A percentile compares a stretch with the other conserved stretches of the same genome.
Evolutionary conservation across 805 yeast genomes (phyloP).

Genomic region (Hanseniaspora meyeri): DNA sequence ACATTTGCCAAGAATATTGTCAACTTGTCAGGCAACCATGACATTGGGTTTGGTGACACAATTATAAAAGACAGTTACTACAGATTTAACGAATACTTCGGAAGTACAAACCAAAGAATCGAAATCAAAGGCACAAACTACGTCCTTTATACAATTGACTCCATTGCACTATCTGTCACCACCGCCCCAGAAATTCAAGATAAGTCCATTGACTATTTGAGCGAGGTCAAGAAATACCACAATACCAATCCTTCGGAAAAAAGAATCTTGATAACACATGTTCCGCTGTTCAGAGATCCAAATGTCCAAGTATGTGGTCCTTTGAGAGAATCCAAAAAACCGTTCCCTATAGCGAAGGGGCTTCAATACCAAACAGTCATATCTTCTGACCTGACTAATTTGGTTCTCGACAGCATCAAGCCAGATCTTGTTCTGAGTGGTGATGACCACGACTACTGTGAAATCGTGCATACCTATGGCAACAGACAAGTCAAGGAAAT

Average conservation of each 20-base stretch:
- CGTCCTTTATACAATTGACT: slow-evolving; percentile 63
- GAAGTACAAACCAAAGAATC: slow-evolving; percentile 44
- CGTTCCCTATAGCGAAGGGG: slow-evolving; percentile 64
- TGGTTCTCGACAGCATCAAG: slow-evolving; percentile 42
- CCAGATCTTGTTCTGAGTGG: slow-evolving; percentile 77
- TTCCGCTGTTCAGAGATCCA: slow-evolving; percentile 69
- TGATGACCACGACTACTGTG: slow-evolving; percentile 95
- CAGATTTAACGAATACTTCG: slow-evolving; percentile 63
- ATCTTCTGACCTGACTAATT: slow-evolving; percentile 44
- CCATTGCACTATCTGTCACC: slow-evolving; percentile 65
- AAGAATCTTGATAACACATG: slow-evolving; percentile 66
- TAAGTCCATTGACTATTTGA: slow-evolving; percentile 43
- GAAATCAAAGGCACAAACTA: slow-evolving; percentile 47
- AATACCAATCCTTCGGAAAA: slow-evolving; percentile 33
- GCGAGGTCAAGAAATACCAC: slow-evolving; percentile 24
- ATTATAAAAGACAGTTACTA: slow-evolving; percentile 44
- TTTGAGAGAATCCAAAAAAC: slow-evolving; percentile 50
- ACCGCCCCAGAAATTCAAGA: slow-evolving; percentile 33
- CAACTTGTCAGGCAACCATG: slow-evolving; percentile 87
- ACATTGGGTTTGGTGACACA: slow-evolving; percentile 80
- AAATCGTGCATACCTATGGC: slow-evolving; percentile 41
- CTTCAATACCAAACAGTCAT: slow-evolving; percentile 85
- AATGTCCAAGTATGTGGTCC: slow-evolving; percentile 60
- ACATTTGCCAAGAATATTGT: slow-evolving; percentile 33
- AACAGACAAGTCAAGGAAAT: slow-evolving; percentile 42